A percentile compares a stretch with the other conserved stretches of the same genome.
Conservation (phyloP, 2,329 filamentous ascomycete genomes). For the Stachybotrys echinatus region DNA sequence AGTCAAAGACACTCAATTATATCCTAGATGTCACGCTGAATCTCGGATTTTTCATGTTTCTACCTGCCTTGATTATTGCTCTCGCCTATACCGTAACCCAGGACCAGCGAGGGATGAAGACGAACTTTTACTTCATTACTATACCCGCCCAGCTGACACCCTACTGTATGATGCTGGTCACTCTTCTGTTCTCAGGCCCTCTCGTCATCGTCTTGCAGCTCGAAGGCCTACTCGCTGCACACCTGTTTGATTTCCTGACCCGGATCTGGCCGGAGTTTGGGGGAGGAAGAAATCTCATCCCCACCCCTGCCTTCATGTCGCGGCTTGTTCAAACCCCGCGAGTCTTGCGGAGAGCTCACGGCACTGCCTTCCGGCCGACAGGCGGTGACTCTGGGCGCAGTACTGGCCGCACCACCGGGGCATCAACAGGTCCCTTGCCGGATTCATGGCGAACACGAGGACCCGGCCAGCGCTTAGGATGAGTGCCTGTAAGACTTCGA, state of each 20-base stretch:
- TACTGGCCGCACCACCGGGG: conserved; percentile 38
- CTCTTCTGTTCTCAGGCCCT: conserved; percentile 62
- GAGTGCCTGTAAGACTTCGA: conserved; percentile 14
- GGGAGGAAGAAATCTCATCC: conserved; percentile 70
- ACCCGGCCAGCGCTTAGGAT: conserved; percentile 56
- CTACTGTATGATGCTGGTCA: conserved; percentile 70
- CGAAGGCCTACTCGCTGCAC: conserved; percentile 80
- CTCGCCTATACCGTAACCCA: conserved; percentile 81
- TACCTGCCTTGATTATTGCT: conserved; percentile 70
- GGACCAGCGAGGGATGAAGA: conserved; percentile 72
- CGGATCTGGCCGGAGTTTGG: conserved; percentile 86
- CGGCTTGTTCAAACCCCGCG: conserved; percentile 51
- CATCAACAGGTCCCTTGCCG: conserved; percentile 47
- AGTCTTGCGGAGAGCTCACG: conserved; percentile 24
- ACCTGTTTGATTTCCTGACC: conserved; percentile 85
- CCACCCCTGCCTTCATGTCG: conserved; percentile 68
- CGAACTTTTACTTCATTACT: conserved; percentile 75
- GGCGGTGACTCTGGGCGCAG: conserved; percentile 28
- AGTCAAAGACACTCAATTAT: background rate
- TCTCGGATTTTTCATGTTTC: background rate
- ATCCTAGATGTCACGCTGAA: conserved; percentile 8
- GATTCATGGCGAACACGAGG: conserved; percentile 62
- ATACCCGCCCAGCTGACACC: conserved; percentile 81
- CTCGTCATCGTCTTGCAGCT: conserved; percentile 55
- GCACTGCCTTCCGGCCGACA: conserved; percentile 50